Evolutionary conservation across 108 stramenopile species (phyloP).

Genomic region (Skeletonema potamos): DNA sequence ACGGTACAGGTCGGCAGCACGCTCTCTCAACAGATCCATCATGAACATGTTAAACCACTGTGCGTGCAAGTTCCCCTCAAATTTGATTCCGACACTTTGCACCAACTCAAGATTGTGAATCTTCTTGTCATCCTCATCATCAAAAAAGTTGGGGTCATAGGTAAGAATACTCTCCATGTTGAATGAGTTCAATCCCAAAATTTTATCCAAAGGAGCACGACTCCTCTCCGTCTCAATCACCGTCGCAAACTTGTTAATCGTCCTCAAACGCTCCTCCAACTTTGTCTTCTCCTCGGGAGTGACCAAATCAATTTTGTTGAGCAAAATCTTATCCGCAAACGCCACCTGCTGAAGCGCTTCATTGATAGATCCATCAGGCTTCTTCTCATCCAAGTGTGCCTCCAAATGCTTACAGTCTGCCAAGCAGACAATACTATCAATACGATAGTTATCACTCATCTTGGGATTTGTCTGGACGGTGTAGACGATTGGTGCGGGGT

Average conservation of each 20-base stretch:
- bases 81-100: constrained; percentile 83
- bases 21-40: constrained; percentile 89
- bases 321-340: constrained; percentile 95
- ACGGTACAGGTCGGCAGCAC: constrained; percentile 92
- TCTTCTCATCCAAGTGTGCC: constrained; percentile 89
- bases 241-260: constrained; percentile 87
- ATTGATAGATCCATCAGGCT: constrained; percentile 87
- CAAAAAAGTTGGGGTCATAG: constrained; percentile 87
- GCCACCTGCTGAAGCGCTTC: constrained; percentile 97
- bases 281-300: constrained; percentile 80
- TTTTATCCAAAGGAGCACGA: constrained; percentile 82
- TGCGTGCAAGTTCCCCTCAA: constrained; percentile 88
- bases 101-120: constrained; percentile 88
- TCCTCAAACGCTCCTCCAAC: constrained; percentile 70
- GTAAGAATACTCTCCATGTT: constrained; percentile 88
- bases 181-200: constrained; percentile 88
- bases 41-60: constrained; percentile 98
- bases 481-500: constrained; percentile 96
- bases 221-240: constrained; percentile 86
- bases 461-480: constrained; percentile 94
- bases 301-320: constrained; percentile 97
- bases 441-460: constrained; percentile 82
- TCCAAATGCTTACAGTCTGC: constrained; percentile 92
- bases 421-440: constrained; percentile 90
- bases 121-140: constrained; percentile 78